phyloP scores from a whole-genome alignment of 345 rosid genomes.

The Hibiscus mutabilis region DNA sequence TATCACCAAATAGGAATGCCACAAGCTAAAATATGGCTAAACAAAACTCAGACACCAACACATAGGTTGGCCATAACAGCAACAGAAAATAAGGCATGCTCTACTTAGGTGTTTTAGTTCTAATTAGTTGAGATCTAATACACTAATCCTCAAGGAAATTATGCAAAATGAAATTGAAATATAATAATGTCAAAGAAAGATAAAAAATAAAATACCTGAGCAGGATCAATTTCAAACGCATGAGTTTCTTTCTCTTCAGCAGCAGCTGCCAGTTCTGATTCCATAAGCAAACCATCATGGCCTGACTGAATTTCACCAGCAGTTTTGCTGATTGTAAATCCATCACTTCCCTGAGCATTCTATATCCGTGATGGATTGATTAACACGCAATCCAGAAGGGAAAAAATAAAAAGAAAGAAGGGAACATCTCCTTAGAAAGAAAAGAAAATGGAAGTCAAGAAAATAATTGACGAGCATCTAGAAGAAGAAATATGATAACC shows the following conservation, averaged over 20 bases:
- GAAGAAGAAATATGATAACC: background rate
- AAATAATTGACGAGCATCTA: background rate
- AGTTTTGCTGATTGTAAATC: slow-evolving; percentile 62
- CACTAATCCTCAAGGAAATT: background rate
- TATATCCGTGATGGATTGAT: slow-evolving; percentile 14
- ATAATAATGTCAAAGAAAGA: background rate
- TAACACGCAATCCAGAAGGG: background rate
- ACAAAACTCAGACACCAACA: background rate
- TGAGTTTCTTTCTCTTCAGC: slow-evolving; percentile 92
- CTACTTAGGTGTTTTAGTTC: background rate
- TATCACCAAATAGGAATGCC: background rate
- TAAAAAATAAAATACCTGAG: slow-evolving; percentile 47
- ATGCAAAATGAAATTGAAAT: background rate
- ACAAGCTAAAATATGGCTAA: background rate
- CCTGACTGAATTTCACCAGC: slow-evolving; percentile 59
- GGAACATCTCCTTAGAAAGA: background rate
- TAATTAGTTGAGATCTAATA: background rate
- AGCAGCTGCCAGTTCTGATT: slow-evolving; percentile 87
- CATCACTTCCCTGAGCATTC: slow-evolving; percentile 47
- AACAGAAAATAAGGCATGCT: background rate
- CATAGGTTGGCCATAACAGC: background rate
- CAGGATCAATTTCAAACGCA: slow-evolving; percentile 81
- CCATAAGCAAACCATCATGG: slow-evolving; percentile 68
- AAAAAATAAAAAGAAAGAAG: background rate
- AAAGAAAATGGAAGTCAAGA: background rate